Percentiles rank a stretch among this genome's conserved stretches.
These are phyloP conservation scores for Hericium alpestre DNA, from an alignment of 768 basidiomycete genomes.

Conservation along the genomic window DNA sequence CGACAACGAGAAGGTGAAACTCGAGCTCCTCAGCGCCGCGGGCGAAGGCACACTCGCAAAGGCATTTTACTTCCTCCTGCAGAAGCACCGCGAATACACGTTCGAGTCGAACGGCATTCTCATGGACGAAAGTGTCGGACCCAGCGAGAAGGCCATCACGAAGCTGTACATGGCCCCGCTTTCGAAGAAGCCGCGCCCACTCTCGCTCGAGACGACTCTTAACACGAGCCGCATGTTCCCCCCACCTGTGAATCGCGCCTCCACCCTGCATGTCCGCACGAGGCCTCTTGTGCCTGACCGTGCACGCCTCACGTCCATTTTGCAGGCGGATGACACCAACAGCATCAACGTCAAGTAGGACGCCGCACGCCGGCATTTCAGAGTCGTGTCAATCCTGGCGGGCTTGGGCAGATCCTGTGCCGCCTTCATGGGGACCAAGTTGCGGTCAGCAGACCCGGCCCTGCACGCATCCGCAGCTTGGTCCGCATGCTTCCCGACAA, in stretches of 20 bases:
- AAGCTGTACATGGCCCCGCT: conserved; percentile 34
- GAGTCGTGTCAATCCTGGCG: no score
- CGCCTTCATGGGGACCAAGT: no score
- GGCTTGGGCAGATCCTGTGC: no score
- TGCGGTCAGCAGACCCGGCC: no score
- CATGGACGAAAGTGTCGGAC: conserved; percentile 21
- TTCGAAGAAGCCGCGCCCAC: conserved; percentile 19
- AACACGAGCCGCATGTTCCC: conserved; percentile 3
- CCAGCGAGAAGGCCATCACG: conserved; percentile 24
- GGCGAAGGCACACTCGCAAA: conserved; percentile 71
- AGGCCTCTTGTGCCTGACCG: no score
- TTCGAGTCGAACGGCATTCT: conserved; percentile 45
- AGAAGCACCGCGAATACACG: conserved; percentile 59
- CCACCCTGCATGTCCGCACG: conserved; percentile 8
- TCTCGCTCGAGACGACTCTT: conserved; percentile 6
- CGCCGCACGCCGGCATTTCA: no score
- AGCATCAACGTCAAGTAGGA: no score
- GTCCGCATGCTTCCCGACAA: no score
- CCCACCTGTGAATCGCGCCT: conserved; percentile 7
- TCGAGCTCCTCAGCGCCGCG: conserved; percentile 58
- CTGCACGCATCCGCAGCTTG: no score
- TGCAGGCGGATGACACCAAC: no score
- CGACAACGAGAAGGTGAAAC: conserved; percentile 44
- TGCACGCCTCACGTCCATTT: no score
- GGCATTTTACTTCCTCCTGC: conserved; percentile 80